Conservation (phyloP, 2,329 filamentous ascomycete species). For the Onygenales sp. region DNA sequence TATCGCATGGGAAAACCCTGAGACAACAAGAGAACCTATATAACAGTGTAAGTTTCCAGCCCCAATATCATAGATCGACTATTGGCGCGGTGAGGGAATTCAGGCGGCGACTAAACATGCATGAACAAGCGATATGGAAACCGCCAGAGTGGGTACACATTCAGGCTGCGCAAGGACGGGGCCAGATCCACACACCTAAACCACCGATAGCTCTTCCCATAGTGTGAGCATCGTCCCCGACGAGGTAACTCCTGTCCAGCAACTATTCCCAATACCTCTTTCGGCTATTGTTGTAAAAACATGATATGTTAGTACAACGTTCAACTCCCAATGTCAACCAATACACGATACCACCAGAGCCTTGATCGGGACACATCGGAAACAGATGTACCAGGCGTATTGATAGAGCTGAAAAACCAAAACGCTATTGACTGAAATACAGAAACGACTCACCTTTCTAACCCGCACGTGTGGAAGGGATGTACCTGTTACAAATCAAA, state of each 20-base stretch:
- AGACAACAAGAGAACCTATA: conserved; percentile 46
- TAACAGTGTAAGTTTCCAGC: not conserved
- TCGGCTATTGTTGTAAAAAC: conserved; percentile 21
- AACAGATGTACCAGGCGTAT: not conserved
- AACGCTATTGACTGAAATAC: not conserved
- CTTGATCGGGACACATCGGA: not conserved
- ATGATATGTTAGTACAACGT: not conserved
- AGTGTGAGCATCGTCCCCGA: conserved; percentile 45
- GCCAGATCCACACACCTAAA: conserved; percentile 34
- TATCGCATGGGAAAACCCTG: conserved; percentile 50
- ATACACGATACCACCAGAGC: not conserved
- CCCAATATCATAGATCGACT: too few relatives aligned
- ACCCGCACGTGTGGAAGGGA: not conserved
- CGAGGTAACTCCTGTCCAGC: conserved; percentile 45
- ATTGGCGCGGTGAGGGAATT: not conserved
- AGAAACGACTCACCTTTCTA: conserved; percentile 1
- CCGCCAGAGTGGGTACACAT: not conserved
- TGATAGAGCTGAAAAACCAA: not conserved
- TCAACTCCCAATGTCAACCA: not conserved
- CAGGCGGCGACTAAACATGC: not conserved
- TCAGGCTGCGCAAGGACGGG: not conserved
- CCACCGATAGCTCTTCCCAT: conserved; percentile 47
- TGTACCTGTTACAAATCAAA: conserved; percentile 1
- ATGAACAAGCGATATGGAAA: not conserved
- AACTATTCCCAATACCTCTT: conserved; percentile 46